Evolutionary conservation across 2,329 filamentous ascomycete species (phyloP).

Genomic region (Colletotrichum salicis): DNA sequence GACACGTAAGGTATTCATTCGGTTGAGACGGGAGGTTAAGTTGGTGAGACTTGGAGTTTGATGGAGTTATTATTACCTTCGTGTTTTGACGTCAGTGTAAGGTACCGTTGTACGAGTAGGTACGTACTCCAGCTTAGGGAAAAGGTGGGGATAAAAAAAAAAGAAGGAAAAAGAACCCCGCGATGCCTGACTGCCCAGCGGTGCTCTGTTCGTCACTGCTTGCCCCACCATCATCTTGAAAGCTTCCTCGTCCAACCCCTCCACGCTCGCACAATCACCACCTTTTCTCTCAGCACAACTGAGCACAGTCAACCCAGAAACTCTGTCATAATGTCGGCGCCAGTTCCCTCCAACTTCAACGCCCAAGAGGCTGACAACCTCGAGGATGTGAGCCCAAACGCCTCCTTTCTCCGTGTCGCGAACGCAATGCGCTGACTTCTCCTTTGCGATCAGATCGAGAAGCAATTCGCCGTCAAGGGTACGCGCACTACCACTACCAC

Average conservation of each 20-base stretch:
- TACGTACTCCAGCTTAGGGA: background rate
- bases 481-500: constrained; percentile 25
- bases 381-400: constrained; percentile 60
- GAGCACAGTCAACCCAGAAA: background rate
- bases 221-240: constrained; percentile 25
- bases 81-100: constrained; percentile 4
- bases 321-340: constrained; percentile 15
- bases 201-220: constrained; percentile 3
- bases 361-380: constrained; percentile 65
- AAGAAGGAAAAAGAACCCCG: constrained; percentile 24
- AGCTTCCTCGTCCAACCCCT: constrained; percentile 7
- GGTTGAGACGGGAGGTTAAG: too few relatives aligned
- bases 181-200: constrained; percentile 11
- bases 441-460: constrained; percentile 80
- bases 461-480: constrained; percentile 99
- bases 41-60: background rate
- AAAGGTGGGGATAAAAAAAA: background rate
- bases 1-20: too few relatives aligned
- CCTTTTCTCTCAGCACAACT: background rate
- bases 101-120: background rate
- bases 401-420: background rate
- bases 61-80: background rate
- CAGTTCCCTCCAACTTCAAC: constrained; percentile 67
- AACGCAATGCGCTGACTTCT: constrained; percentile 8
- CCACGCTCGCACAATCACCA: background rate